Evolutionary conservation across 176 grass and related monocot genomes (phyloP).

Genomic region (Pontederia crassipes): DNA sequence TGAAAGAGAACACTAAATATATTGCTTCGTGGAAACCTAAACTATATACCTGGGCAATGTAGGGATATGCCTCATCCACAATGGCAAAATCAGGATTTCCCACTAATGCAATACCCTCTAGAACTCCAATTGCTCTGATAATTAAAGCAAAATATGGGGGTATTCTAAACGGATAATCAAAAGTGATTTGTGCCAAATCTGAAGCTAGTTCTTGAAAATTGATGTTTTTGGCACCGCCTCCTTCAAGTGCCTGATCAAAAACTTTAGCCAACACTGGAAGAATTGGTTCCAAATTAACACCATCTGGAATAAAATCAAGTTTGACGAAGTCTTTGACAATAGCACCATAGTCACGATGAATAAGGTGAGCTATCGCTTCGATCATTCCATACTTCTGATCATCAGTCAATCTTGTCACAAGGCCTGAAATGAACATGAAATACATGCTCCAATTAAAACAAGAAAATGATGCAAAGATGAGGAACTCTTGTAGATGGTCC

Average conservation of each 20-base stretch:
- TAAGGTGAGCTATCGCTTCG: conserved; percentile 96
- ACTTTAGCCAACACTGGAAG: conserved; percentile 89
- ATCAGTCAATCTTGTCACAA: conserved; percentile 92
- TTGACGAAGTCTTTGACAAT: conserved; percentile 96
- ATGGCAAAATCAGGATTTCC: conserved; percentile 95
- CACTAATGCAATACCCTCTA: conserved; percentile 98
- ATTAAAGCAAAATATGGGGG: conserved; percentile 97
- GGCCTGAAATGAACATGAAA: conserved; percentile 34
- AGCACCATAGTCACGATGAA: conserved; percentile 93
- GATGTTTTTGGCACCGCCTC: conserved; percentile 94
- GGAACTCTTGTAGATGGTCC: neutral
- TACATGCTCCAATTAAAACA: neutral
- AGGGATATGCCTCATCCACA: conserved; percentile 97
- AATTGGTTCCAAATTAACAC: conserved; percentile 90
- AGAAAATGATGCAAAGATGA: conserved; percentile 5
- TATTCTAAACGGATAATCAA: conserved; percentile 97
- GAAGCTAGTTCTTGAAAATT: conserved; percentile 98
- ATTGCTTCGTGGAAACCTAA: neutral
- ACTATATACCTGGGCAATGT: conserved; percentile 67
- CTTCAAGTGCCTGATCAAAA: conserved; percentile 98
- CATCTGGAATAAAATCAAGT: conserved; percentile 91
- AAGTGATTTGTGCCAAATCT: conserved; percentile 96
- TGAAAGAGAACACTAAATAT: too few relatives aligned
- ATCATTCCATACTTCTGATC: conserved; percentile 98
- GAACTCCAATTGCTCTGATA: conserved; percentile 93